Conservation (phyloP, 2,329 filamentous ascomycete species). For the Proliferodiscus dingleyae region DNA sequence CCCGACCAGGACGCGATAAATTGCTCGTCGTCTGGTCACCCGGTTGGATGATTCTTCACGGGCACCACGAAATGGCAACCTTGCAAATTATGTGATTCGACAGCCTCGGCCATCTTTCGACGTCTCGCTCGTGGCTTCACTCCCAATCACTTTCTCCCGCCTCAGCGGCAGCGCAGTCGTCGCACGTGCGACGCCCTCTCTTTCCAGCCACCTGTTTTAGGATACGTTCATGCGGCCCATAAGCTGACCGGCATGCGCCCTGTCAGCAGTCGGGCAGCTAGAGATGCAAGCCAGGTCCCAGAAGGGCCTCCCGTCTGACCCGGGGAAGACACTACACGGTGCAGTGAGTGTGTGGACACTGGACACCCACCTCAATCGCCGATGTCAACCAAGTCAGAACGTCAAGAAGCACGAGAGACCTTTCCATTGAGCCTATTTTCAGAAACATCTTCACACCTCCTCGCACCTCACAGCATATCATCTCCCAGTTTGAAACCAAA, state of each 20-base stretch:
- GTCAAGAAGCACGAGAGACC: not conserved
- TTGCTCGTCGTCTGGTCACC: not conserved
- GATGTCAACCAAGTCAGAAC: not conserved
- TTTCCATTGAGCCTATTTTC: conserved; percentile 3
- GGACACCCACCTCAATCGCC: not conserved
- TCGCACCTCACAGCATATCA: too few relatives aligned
- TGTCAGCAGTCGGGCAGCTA: not conserved
- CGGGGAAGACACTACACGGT: too few relatives aligned
- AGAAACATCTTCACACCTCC: not conserved
- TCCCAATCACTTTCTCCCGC: not conserved
- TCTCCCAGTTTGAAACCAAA: not conserved
- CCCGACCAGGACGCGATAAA: too few relatives aligned
- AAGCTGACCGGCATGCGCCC: not conserved
- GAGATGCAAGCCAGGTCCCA: too few relatives aligned
- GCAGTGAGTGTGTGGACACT: not conserved
- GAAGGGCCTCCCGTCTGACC: too few relatives aligned
- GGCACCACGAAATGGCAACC: conserved; percentile 1
- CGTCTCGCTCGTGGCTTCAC: not conserved
- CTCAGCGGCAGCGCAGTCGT: not conserved
- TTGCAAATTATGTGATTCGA: conserved; percentile 8
- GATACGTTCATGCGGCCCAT: not conserved
- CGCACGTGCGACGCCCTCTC: not conserved
- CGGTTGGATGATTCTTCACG: conserved; percentile 2
- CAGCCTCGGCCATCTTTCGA: not conserved
- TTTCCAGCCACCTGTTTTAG: not conserved